Percentiles rank a stretch among this genome's conserved stretches.
Conservation (phyloP, 2,329 filamentous ascomycete species). For the Trichoderma hamatum region DNA sequence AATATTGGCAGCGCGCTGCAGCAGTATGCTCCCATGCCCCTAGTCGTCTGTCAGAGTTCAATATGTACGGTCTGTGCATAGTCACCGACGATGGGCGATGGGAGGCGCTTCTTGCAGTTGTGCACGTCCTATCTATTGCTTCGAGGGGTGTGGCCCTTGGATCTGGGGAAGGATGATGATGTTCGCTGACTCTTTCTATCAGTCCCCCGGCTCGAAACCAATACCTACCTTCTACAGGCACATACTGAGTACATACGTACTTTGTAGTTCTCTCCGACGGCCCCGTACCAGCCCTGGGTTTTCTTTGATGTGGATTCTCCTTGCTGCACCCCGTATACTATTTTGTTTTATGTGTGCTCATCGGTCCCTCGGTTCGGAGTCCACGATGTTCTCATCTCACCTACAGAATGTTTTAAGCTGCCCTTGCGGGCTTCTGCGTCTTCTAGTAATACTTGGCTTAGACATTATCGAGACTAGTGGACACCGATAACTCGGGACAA, state of each 20-base stretch:
- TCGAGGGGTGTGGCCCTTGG: background rate
- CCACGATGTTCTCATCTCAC: constrained; percentile 1
- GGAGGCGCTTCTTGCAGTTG: background rate
- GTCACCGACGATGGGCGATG: background rate
- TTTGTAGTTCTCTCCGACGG: background rate
- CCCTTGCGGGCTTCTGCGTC: background rate
- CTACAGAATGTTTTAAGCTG: constrained; percentile 2
- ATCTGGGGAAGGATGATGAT: background rate
- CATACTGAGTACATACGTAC: too few relatives aligned
- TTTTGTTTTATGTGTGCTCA: background rate
- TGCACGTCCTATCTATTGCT: background rate
- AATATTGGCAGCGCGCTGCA: background rate
- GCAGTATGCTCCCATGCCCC: background rate
- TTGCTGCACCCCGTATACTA: background rate
- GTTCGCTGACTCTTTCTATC: background rate
- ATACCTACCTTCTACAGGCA: too few relatives aligned
- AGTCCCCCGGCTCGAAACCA: constrained; percentile 3
- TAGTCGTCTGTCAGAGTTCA: background rate
- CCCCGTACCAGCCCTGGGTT: background rate
- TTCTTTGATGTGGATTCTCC: background rate
- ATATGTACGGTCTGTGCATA: background rate
- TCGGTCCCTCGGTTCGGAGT: constrained; percentile 2
- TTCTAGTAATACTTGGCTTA: background rate
- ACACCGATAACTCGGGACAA: constrained; percentile 17
- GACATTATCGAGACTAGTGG: constrained; percentile 13